These are phyloP conservation scores for Ascochyta koolunga DNA, from an alignment of 2,329 filamentous ascomycete genomes.

Conservation along the genomic window DNA sequence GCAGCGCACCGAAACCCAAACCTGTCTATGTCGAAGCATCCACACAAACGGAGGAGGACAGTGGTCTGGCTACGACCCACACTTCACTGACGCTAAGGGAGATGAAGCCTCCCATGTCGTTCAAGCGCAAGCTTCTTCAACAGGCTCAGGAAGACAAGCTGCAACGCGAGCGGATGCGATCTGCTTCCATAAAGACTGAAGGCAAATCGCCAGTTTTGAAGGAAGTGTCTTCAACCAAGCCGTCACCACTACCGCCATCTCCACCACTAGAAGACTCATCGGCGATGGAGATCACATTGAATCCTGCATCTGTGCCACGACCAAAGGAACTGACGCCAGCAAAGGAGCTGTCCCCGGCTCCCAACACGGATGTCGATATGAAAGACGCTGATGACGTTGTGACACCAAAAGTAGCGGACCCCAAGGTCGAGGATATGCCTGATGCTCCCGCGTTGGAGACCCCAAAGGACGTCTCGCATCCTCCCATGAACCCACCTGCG, in stretches of 20 bases:
- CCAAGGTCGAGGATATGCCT: conserved; percentile 38
- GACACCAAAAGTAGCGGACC: conserved; percentile 39
- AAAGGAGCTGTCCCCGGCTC: conserved; percentile 28
- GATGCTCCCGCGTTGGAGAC: conserved; percentile 32
- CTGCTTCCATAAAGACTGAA: conserved; percentile 45
- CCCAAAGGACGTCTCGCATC: conserved; percentile 30
- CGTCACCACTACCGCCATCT: conserved; percentile 36
- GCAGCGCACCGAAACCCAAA: conserved; percentile 34
- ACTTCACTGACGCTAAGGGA: conserved; percentile 24
- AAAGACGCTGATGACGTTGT: conserved; percentile 17
- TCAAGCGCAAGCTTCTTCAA: conserved; percentile 46
- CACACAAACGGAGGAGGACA: conserved; percentile 42
- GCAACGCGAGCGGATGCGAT: conserved; percentile 45
- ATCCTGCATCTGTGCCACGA: conserved; percentile 22
- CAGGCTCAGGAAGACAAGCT: conserved; percentile 47
- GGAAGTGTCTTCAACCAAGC: conserved; percentile 41
- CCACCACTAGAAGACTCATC: conserved; percentile 32
- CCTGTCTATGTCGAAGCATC: conserved; percentile 42
- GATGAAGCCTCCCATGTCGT: conserved; percentile 42
- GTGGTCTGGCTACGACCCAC: conserved; percentile 13
- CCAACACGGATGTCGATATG: conserved; percentile 26
- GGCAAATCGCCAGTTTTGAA: conserved; percentile 40
- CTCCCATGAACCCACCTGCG: conserved; percentile 42
- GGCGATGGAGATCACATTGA: conserved; percentile 36
- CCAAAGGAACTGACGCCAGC: conserved; percentile 32